Evolutionary conservation across 2,329 filamentous ascomycete genomes (phyloP), one percentile per base, ranked within the genome.

Genomic region (Alternaria viburni): DNA sequence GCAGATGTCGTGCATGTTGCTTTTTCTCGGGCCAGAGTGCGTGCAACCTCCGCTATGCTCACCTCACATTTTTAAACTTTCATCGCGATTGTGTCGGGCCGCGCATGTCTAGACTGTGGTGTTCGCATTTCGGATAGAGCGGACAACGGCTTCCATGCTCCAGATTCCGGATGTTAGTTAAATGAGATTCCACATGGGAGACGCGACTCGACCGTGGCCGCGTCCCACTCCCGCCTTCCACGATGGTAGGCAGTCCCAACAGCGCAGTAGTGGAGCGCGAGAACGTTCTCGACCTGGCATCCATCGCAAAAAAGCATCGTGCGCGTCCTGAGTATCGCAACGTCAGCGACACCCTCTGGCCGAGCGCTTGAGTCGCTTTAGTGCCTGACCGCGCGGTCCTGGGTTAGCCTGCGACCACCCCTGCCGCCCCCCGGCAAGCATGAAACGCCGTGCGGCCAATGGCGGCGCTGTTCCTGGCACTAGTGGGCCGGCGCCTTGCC

Each of bases 371-470:
- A 28, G 51, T 28, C 26, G 36, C 30, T 56, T 36, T 28, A 36
- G 51, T 43, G 58, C 51, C 46, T 21, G 59, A 58, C 59, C 59
- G 59, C 59, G 59, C 59, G 59, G 59, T 57, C 52, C 46, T 47
- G 59, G 45, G 50, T 59, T 44, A 23, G 57, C 19, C 36, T 23
- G 47, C 43, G n/a, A n/a, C 30, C 32, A 44, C 54, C 51, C 51
- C 51, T 56, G 50, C 46, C 52, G 45, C 30, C 28, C 49, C 60
- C 60, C 50, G 44, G 21, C 56, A 32, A n/a, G 60, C 30, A 50
- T 54, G 61, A 63, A 63, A 63, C 61, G 5, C 4, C 10, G 7
- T 1, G 7, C 15, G 17, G 51, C 61, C 61, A 63, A 63, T 63
- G 6, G 13, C 43, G 21, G n/a, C 25, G 7, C 36, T 19, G 61